Base-by-base conservation (phyloP, 2,329 filamentous ascomycete species). In the Didymella pinodella region DNA sequence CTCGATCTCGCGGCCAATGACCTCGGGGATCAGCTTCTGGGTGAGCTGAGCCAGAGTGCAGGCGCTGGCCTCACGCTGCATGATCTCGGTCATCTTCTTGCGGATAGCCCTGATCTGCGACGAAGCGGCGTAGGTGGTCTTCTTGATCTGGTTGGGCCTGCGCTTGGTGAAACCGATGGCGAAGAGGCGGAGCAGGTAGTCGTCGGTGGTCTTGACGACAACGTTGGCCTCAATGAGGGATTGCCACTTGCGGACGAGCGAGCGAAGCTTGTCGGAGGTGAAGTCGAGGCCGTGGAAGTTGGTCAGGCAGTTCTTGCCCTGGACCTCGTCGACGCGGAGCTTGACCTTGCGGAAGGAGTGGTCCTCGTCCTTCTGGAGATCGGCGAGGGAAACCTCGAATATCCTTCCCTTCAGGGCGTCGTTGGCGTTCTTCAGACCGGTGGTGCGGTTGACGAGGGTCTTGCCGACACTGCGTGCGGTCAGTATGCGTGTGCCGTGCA, bases 251-350 rank as follows among this genome's bases (percentile, higher is more conserved):
- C 95, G 93, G 76, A 99, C 95, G 71, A 99, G 90, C 67, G 95
- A 98, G 80, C 95, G 92, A 77, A 99, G 90, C 89, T 99, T 99
- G 89, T 99, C 95, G 75, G 95, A 97, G 80, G 95, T 99, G 90
- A 99, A 98, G 86, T 99, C 95, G 81, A 99, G 89, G 75, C 95
- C 95, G 89, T 99, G 93, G 91, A 99, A 99, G 90, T 97, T 97
- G 87, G 95, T 98, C 83, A 99, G 85, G 86, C 95, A 98, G 90
- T 97, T 98, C 90, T 97, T 97, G 87, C 95, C 95, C 86, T 99
- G 95, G 68, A 99, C 89, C 85, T 99, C 95, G 79, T 99, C 95
- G 77, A 98, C 92, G 72, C 95, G 90, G 80, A 99, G 93, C 88
- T 96, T 97, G 81, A 99, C 87, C 88, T 99, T 99, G 85, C 95